Evolutionary conservation across 305 asterid genomes (phyloP).

Genomic region (Fraxinus sp.): DNA sequence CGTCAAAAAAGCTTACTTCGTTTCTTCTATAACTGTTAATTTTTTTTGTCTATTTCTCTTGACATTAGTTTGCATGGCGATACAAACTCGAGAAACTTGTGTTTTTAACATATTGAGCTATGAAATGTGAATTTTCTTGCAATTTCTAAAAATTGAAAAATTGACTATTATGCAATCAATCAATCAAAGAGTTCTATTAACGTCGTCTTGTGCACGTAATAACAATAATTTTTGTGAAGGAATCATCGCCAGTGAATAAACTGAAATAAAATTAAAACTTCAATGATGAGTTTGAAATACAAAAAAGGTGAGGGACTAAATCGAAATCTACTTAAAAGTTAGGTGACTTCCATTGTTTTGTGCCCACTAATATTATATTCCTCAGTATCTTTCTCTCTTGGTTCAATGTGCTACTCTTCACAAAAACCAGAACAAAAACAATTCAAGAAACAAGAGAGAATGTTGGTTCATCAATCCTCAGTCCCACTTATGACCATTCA

Average conservation of each 20-base stretch:
- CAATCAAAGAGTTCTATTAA: neutral
- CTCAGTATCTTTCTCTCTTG: constrained; percentile 6
- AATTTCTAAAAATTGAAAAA: neutral
- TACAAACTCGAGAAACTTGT: neutral
- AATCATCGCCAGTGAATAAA: neutral
- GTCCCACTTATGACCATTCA: neutral
- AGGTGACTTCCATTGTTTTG: neutral
- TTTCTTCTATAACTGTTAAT: neutral
- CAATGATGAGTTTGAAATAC: neutral
- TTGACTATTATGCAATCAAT: neutral
- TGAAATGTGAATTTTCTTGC: neutral
- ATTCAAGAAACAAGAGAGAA: constrained; percentile 32
- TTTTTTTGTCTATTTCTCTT: neutral
- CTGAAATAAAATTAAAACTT: neutral
- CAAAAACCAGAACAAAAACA: constrained; percentile 6
- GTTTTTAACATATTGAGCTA: neutral
- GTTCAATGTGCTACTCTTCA: neutral
- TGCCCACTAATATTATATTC: neutral
- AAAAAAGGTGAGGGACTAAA: neutral
- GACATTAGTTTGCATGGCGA: neutral
- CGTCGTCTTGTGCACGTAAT: neutral
- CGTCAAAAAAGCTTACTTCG: neutral
- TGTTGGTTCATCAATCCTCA: constrained; percentile 24
- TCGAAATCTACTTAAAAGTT: neutral
- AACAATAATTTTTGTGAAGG: neutral